Base-by-base conservation (phyloP, 345 rosid species). In the Syzygium aromaticum region DNA sequence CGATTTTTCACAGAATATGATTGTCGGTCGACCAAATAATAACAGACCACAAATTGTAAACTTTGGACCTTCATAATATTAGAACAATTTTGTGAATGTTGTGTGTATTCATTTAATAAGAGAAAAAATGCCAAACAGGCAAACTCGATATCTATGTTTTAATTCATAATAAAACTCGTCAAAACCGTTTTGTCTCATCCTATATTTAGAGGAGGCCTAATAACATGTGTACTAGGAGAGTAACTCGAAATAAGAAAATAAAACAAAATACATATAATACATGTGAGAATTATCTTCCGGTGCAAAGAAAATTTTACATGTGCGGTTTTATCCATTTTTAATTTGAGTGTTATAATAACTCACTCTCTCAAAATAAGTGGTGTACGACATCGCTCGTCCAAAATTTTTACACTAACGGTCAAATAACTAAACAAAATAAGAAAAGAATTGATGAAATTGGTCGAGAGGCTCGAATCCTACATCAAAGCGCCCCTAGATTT, bases 1-100 rank as follows among this genome's bases (percentile, higher is more conserved):
- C 19, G 46, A 67, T 19, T 17, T 33, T 67, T n/a, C 11, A 0
- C 2, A 33, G 43, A 0, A 15, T 64, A 15, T 64, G 12, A 8
- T 0, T 40, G 17, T 14, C 7, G 40, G 27, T 56, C 27, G 27
- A 56, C 11, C 11, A 12, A 67, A 33, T 11, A 11, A 9, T 67
- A 7, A 67, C 6, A 21, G 46, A 4, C 10, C 11, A 13, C 49
- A 67, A 33, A 33, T 67, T 67, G 80, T 33, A 33, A 33, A 33
- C 9, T 12, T 33, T 19, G 13, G 12, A 17, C 78, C 46, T 67
- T 17, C 6, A 67, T 8, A 17, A 33, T 67, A 30, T 30, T 33
- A 8, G 21, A 67, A 12, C 9, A 12, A 67, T 30, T 67, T 8
- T 30, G 23, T 17, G 78, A 30, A 67, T 0, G 23, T 67, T 33